Base-by-base conservation (phyloP, 2,329 filamentous ascomycete genomes). In the Aspergillus sp. region DNA sequence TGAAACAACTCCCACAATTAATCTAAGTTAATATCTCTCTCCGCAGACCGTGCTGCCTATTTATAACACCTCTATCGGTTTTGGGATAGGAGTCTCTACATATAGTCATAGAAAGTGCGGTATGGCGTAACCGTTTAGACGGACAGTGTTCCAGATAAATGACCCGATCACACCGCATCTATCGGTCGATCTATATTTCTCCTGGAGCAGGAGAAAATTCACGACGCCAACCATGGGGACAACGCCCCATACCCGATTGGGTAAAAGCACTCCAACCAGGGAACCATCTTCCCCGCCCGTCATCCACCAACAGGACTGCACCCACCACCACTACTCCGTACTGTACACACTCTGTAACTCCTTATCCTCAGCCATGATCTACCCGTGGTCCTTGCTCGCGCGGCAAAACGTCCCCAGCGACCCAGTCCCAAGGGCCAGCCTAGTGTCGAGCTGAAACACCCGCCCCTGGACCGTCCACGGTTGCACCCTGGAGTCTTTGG, bases 371-470 rank as follows among this genome's bases (percentile, higher is more conserved):
- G 46, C 21, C 31, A 48, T 49, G 53, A 53, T 56, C 55, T 48
- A 44, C 45, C 38, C 29, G 43, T 54, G 51, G 46, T 46, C 53
- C 53, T 32, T 55, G 55, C 55, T 50, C 47, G 43, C 44, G 10
- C 16, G 34, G 41, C 21, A 53, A 48, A 50, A 42, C 45, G 44
- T 48, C 53, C 43, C 45, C 55, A 49, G 31, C 50, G 50, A 51
- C 47, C 47, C 47, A 53, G 53, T 43, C 41, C 55, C 49, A 57
- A 49, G 52, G 45, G 29, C 29, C 41, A 3, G 25, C 41, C 49
- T 50, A 49, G 45, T 49, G 11, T 48, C 48, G 45, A 58, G 52
- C 17, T 56, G 57, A 58, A 58, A 59, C 57, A 53, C 50, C 52
- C 55, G 53, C 50, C 36, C 20, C 17, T 42, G 13, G 23, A 31